Percentiles rank a stretch among this genome's conserved stretches.
Evolutionary conservation across 352 stramenopile genomes (phyloP).

Genomic region (Phytopythium vexans): DNA sequence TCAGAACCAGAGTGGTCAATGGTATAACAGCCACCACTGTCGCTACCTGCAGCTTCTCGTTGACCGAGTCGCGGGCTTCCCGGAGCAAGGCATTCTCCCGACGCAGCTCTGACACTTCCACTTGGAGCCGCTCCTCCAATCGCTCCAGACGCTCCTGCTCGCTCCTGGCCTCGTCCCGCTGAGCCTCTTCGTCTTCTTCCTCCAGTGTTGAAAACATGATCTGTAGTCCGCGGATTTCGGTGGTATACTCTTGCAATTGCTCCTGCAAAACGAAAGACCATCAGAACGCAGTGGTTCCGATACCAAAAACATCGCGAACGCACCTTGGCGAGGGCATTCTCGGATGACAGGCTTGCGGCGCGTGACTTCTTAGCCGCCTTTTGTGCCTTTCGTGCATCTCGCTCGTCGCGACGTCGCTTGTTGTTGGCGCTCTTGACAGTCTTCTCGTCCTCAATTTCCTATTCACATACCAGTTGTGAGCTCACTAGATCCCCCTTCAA

Average conservation of each 20-base stretch:
- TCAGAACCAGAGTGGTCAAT: neutral
- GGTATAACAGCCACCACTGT: neutral
- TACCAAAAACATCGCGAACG: neutral
- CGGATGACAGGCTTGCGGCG: slow-evolving; percentile 13
- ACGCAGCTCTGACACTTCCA: slow-evolving; percentile 49
- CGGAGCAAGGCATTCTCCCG: slow-evolving; percentile 64
- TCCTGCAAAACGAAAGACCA: slow-evolving; percentile 5
- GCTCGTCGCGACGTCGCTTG: slow-evolving; percentile 35
- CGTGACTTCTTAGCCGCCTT: slow-evolving; percentile 36
- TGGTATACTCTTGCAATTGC: slow-evolving; percentile 40
- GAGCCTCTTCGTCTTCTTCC: slow-evolving; percentile 20
- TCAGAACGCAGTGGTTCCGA: neutral
- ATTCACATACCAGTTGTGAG: too few species aligned
- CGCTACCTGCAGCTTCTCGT: slow-evolving; percentile 37
- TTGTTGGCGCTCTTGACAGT: slow-evolving; percentile 14
- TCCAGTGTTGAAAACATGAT: slow-evolving; percentile 43
- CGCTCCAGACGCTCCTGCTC: slow-evolving; percentile 24
- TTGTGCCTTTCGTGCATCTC: slow-evolving; percentile 15
- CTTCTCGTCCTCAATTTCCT: slow-evolving; percentile 48
- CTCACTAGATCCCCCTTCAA: too few species aligned
- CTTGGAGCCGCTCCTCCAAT: slow-evolving; percentile 36
- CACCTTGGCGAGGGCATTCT: slow-evolving; percentile 32
- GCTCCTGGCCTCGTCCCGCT: slow-evolving; percentile 17
- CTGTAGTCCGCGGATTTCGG: slow-evolving; percentile 51
- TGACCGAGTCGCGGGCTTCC: slow-evolving; percentile 43